These are phyloP conservation scores for Aquilaria yunnanensis DNA, from an alignment of 345 rosid genomes.

Conservation along the genomic window DNA sequence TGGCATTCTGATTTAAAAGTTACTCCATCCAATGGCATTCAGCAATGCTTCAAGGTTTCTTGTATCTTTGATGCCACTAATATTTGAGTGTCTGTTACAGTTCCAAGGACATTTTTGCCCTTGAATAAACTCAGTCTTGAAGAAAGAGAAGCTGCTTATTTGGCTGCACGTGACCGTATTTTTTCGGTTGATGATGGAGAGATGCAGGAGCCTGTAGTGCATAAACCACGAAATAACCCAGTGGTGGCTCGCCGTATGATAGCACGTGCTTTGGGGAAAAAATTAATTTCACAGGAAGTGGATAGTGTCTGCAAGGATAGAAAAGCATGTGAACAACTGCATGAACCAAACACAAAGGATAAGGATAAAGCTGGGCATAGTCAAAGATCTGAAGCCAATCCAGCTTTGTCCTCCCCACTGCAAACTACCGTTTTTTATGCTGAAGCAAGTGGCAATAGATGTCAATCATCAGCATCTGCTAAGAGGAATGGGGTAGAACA, in stretches of 20 bases:
- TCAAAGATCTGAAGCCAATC: slow-evolving; percentile 14
- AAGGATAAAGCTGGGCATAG: slow-evolving; percentile 17
- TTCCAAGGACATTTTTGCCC: slow-evolving; percentile 21
- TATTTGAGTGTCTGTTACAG: slow-evolving; percentile 20
- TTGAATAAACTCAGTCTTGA: slow-evolving; percentile 28
- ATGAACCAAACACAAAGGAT: slow-evolving; percentile 11
- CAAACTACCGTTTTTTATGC: slow-evolving; percentile 4
- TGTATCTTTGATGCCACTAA: too few relatives aligned
- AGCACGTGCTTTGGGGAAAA: slow-evolving; percentile 71
- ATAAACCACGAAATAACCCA: slow-evolving; percentile 40
- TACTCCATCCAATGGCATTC: too few relatives aligned
- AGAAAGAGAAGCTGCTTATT: slow-evolving; percentile 63
- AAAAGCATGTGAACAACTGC: slow-evolving; percentile 14
- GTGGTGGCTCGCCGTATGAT: slow-evolving; percentile 71
- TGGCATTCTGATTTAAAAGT: too few relatives aligned
- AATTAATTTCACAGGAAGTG: slow-evolving; percentile 12
- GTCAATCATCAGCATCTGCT: slow-evolving; percentile 10
- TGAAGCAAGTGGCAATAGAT: slow-evolving; percentile 16
- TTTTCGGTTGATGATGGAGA: slow-evolving; percentile 39
- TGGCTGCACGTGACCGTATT: slow-evolving; percentile 59
- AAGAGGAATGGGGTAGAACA: slow-evolving; percentile 21
- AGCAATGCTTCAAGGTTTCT: too few relatives aligned
- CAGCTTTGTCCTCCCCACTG: slow-evolving; percentile 1
- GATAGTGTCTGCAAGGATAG: slow-evolving; percentile 12
- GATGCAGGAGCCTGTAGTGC: slow-evolving; percentile 25